Evolutionary conservation across 2,329 filamentous ascomycete genomes (phyloP).

Genomic region (Neofusicoccum parvum): DNA sequence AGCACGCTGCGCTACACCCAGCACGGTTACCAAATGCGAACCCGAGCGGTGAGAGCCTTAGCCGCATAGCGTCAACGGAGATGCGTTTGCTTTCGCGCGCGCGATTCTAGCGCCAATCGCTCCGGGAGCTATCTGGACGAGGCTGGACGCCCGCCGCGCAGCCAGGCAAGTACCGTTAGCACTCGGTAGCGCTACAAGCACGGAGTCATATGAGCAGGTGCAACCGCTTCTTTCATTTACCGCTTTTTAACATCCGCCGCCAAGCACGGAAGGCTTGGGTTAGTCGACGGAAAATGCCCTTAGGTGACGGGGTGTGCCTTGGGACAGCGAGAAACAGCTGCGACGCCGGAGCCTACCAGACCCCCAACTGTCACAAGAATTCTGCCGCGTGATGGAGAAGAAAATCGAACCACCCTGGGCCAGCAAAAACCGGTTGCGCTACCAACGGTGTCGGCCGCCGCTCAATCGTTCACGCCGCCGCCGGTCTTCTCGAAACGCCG

Average conservation of each 20-base stretch:
- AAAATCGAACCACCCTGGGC: not conserved
- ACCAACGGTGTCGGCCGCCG: constrained; percentile 2
- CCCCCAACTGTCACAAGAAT: not conserved
- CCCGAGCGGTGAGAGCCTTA: not conserved
- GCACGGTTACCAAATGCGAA: not conserved
- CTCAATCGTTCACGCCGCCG: not conserved
- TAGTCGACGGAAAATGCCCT: constrained; percentile 8
- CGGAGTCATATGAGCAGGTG: constrained; percentile 5
- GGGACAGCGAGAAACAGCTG: not conserved
- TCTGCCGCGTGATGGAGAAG: not conserved
- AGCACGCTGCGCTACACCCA: not conserved
- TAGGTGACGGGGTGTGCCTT: constrained; percentile 8
- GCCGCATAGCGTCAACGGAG: constrained; percentile 13
- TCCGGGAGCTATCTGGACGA: not conserved
- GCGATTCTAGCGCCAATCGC: not conserved
- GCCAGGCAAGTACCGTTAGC: constrained; percentile 16
- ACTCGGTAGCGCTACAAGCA: not conserved
- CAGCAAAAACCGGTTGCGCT: not conserved
- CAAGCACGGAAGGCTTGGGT: constrained; percentile 12
- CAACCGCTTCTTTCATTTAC: constrained; percentile 12
- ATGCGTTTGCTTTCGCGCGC: not conserved
- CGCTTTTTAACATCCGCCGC: constrained; percentile 17
- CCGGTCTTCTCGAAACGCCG: constrained; percentile 17
- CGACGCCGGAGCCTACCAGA: not conserved
- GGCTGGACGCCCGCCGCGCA: not conserved